Conservation (phyloP, 2,329 filamentous ascomycete genomes). For the Fusarium protoensiforme region DNA sequence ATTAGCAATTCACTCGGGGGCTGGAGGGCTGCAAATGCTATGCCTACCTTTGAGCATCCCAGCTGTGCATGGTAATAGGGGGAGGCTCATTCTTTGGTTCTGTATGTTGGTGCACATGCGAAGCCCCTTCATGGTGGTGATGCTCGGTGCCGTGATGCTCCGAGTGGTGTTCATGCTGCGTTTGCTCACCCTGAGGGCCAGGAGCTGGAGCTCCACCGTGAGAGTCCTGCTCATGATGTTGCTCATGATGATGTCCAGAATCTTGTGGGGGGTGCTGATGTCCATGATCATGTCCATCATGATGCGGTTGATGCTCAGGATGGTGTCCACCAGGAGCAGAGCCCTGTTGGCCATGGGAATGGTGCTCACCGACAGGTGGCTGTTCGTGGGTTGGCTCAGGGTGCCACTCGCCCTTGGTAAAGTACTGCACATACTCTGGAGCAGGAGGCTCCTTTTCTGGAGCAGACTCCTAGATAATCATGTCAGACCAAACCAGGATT, state of each 20-base stretch:
- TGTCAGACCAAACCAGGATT: constrained; percentile 9
- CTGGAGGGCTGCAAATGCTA: not conserved
- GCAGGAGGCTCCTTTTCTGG: constrained; percentile 16
- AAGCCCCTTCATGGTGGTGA: constrained; percentile 25
- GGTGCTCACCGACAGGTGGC: constrained; percentile 37
- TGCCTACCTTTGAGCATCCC: constrained; percentile 66
- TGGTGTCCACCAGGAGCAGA: constrained; percentile 30
- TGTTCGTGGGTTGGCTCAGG: constrained; percentile 31
- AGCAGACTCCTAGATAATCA: constrained; percentile 28
- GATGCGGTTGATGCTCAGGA: constrained; percentile 21
- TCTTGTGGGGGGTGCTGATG: constrained; percentile 27
- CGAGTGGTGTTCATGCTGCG: constrained; percentile 48
- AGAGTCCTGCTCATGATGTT: constrained; percentile 29
- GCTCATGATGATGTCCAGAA: constrained; percentile 20
- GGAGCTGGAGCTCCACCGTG: constrained; percentile 22
- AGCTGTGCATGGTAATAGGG: constrained; percentile 51
- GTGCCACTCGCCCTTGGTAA: constrained; percentile 65
- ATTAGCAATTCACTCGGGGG: constrained; percentile 15
- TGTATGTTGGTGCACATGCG: constrained; percentile 30
- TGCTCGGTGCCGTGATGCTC: constrained; percentile 45
- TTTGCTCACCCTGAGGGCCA: constrained; percentile 48
- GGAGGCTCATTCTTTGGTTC: constrained; percentile 38
- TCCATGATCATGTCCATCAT: constrained; percentile 1
- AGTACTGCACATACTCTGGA: constrained; percentile 60
- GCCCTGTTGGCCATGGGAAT: constrained; percentile 39